Percentiles rank a stretch among this genome's conserved stretches.
Conservation (phyloP, 2,329 filamentous ascomycete species). For the Sporothrix pallida region DNA sequence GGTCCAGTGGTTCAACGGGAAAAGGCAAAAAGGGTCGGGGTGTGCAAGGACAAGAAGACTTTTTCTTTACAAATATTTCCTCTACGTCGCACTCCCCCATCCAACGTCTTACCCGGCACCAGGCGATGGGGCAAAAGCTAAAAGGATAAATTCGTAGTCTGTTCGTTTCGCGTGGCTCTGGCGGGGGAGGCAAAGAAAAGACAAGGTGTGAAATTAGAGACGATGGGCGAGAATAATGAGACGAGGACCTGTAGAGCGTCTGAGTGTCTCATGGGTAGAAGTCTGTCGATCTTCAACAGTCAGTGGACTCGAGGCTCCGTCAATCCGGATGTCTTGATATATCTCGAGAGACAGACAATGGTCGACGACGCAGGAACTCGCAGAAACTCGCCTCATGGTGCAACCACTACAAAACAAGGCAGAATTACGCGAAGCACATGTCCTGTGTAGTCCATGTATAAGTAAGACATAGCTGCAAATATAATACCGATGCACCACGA, state of each 20-base stretch:
- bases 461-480: no score
- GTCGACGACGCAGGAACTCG: constrained; percentile 7
- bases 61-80: no score
- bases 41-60: background rate
- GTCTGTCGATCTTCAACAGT: background rate
- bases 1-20: background rate
- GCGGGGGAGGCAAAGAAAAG: background rate
- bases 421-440: background rate
- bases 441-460: no score
- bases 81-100: background rate
- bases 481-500: no score
- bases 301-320: background rate
- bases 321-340: background rate
- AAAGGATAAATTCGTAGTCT: constrained; percentile 19
- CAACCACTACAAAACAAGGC: background rate
- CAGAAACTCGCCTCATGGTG: background rate
- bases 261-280: background rate
- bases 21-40: no score
- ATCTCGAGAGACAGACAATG: background rate
- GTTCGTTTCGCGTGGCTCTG: background rate
- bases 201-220: background rate
- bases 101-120: background rate
- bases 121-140: background rate
- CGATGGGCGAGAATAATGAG: background rate
- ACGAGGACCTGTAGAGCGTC: background rate